Base-by-base conservation (phyloP, 2,329 filamentous ascomycete genomes). In the Aspergillus pseudotamarii region DNA sequence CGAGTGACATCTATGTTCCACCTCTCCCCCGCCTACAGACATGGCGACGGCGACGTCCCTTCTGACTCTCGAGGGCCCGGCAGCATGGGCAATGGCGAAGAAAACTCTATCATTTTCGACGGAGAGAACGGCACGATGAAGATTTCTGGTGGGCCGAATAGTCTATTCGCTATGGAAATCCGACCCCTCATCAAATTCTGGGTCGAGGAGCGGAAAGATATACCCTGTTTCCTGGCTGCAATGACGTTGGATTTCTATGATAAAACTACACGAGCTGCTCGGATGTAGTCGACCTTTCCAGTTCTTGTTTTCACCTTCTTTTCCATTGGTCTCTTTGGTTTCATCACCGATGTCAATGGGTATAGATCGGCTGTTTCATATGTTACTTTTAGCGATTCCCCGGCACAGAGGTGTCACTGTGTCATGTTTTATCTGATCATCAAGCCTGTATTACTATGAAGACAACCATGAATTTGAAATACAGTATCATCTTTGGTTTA, bases 91-190 rank as follows among this genome's bases (percentile, higher is more conserved):
- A 78, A 80, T 34, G 79, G 78, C 6, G 81, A 83, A 64, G 83
- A 84, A 66, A 86, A 88, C 65, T 85, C 81, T 6, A 88, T 89
- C 53, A 88, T 97, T 0, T 97, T 97, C 76, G 93, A 97, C 78
- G 93, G 93, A 58, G 93, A 97, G 80, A 89, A 91, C 62, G 95
- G 94, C 9, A 97, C 94, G 1, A 99, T 99, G 95, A 99, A 99
- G 84, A 91, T 99, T 62, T 92, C 90, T 38, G 95, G 95, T 1
- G 95, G 95, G 0, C 92, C 93, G 1, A 87, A 91, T 73, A 96
- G 92, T 74, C 85, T 88, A 14, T 99, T 99, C 78, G 95, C 94
- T 1, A 81, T 87, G 60, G 90, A 93, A 78, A 97, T 99, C 66
- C 86, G 86, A 68, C 91, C 92, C 72, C 87, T 94, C 76, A 94